Evolutionary conservation across 1,139 yeast genomes (phyloP).

Genomic region (Spathaspora sp.): DNA sequence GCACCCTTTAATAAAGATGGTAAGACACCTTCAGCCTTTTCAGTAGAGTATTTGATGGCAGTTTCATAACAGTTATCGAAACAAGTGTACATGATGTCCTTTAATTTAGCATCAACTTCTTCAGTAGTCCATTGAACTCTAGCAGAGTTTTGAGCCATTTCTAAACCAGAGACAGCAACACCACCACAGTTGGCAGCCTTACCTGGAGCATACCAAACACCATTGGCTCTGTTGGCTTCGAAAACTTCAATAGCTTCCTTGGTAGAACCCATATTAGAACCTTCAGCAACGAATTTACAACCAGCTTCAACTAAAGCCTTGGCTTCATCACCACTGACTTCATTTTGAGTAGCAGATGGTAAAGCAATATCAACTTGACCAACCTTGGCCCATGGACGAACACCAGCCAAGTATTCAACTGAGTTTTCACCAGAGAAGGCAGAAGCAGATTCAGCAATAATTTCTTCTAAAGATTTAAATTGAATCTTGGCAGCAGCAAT

Average conservation of each 20-base stretch:
- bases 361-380: constrained; percentile 93
- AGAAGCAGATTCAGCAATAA: constrained; percentile 54
- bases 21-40: constrained; percentile 53
- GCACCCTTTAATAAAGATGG: constrained; percentile 98
- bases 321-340: constrained; percentile 96
- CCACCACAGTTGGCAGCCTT: constrained; percentile 99
- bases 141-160: constrained; percentile 99
- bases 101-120: constrained; percentile 84
- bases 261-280: constrained; percentile 99
- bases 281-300: constrained; percentile 93
- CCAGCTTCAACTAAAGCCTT: constrained; percentile 91
- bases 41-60: constrained; percentile 77
- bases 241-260: constrained; percentile 94
- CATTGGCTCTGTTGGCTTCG: constrained; percentile 78
- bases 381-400: constrained; percentile 93
- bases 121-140: constrained; percentile 86
- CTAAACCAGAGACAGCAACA: constrained; percentile 97
- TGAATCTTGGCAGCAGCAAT: constrained; percentile 80
- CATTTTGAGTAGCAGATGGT: constrained; percentile 98
- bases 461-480: constrained; percentile 75
- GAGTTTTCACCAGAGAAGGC: constrained; percentile 53
- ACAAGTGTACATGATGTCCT: constrained; percentile 89
- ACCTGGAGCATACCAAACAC: constrained; percentile 98
- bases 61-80: constrained; percentile 91
- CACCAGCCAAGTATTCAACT: constrained; percentile 84